phyloP scores from a whole-genome alignment of 352 stramenopile species.

The Globisporangium perplexum region DNA sequence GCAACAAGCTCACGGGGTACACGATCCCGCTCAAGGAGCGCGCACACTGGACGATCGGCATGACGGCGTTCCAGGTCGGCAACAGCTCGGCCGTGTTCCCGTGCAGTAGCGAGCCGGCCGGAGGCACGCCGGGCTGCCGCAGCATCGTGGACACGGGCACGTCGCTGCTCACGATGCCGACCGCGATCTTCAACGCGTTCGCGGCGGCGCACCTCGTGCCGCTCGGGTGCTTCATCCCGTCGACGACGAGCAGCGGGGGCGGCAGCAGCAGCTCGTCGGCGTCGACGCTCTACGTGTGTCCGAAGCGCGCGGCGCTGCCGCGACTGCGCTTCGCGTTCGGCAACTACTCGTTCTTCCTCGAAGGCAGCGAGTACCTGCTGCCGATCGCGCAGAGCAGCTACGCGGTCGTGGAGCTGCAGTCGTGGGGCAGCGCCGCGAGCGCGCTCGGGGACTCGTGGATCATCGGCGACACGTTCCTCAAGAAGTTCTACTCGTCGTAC shows the following conservation, averaged over 20 bases:
- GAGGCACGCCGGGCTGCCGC: slow-evolving; percentile 17
- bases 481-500: slow-evolving; percentile 66
- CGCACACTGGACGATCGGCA: slow-evolving; percentile 63
- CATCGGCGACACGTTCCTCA: slow-evolving; percentile 72
- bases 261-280: neutral
- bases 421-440: slow-evolving; percentile 2
- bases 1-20: slow-evolving; percentile 35
- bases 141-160: slow-evolving; percentile 60
- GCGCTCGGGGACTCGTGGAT: slow-evolving; percentile 59
- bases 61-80: slow-evolving; percentile 50
- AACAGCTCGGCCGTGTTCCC: slow-evolving; percentile 31
- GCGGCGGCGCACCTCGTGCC: slow-evolving; percentile 2
- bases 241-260: neutral
- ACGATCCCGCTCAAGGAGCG: slow-evolving; percentile 41
- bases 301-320: slow-evolving; percentile 34
- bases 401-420: slow-evolving; percentile 36
- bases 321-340: slow-evolving; percentile 47
- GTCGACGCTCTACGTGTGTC: slow-evolving; percentile 51
- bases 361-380: slow-evolving; percentile 50
- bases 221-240: slow-evolving; percentile 6
- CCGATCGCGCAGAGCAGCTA: slow-evolving; percentile 20
- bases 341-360: slow-evolving; percentile 51
- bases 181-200: slow-evolving; percentile 1
- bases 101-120: slow-evolving; percentile 24
- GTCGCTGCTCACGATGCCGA: slow-evolving; percentile 16